Base-by-base conservation (phyloP, 441 rosid species). In the Francoa sonchifolia region DNA sequence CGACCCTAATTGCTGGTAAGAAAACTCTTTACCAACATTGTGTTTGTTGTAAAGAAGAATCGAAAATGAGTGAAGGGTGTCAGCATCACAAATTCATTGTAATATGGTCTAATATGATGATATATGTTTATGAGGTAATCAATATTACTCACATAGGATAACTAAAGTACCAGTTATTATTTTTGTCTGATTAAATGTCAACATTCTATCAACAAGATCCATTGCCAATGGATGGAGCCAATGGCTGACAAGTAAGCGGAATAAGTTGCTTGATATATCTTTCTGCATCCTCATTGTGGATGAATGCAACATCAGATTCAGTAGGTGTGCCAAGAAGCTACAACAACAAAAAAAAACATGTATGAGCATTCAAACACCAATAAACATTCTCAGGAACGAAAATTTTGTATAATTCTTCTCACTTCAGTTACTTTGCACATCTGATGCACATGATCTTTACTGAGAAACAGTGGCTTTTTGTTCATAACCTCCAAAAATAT, bases 251-350 rank as follows among this genome's bases (percentile, higher is more conserved):
- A 30, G 95, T 90, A 59, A 53, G 62, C 17, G 23, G 58, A 6
- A 69, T 79, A 31, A 82, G 87, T 55, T 90, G 99, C 39, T 69
- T 54, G 39, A 90, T 69, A 63, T 82, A 90, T 65, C 81, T 73
- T 54, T 59, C 83, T 0, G 96, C 95, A 12, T 80, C 93, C 70
- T 90, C 99, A 47, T 71, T 86, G 35, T 58, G 68, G 20, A 89
- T 63, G 65, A 78, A 90, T 16, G 70, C 88, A 14, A 86, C 88
- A 66, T 90, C 99, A 18, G 99, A 42, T 44, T 83, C 99, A 9
- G 74, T 68, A 1, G 99, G 99, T 8, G 95, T 82, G 39, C 99
- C 96, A 31, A 90, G 90, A 54, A 90, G 83, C 99, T 90, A 63
- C 56, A 67, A 51, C 33, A 43, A 47, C 8, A 10, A 49, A 33